Conservation (phyloP, 495 filamentous ascomycete genomes). For the Elaphomyces granulatus region DNA sequence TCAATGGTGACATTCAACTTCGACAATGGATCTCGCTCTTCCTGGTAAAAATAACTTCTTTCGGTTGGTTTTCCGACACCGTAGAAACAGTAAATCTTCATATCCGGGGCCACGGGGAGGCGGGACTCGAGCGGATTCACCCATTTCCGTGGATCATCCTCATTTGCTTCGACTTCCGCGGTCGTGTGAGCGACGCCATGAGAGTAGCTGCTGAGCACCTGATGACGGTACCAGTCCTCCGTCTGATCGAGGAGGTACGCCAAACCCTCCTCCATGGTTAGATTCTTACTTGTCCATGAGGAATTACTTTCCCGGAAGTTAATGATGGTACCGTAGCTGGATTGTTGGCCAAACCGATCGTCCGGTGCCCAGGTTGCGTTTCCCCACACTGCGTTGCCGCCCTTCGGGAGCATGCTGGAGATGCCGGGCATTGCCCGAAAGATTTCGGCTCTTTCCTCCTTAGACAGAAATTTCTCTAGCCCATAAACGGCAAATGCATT, state of each 20-base stretch:
- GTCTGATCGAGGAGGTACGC: slow-evolving; percentile 60
- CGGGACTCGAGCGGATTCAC: slow-evolving; percentile 88
- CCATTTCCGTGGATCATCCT: slow-evolving; percentile 72
- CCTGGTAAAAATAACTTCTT: slow-evolving; percentile 77
- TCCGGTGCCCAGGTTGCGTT: slow-evolving; percentile 83
- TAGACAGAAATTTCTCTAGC: slow-evolving; percentile 85
- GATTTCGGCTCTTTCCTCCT: slow-evolving; percentile 79
- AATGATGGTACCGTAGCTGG: slow-evolving; percentile 67
- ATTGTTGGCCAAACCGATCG: slow-evolving; percentile 54
- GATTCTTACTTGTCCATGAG: slow-evolving; percentile 49
- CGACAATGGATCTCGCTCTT: slow-evolving; percentile 47
- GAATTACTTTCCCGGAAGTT: slow-evolving; percentile 66
- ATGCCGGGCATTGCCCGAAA: slow-evolving; percentile 96
- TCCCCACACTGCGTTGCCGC: slow-evolving; percentile 88
- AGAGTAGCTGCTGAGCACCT: slow-evolving; percentile 61
- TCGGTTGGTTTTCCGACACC: slow-evolving; percentile 86
- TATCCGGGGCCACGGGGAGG: slow-evolving; percentile 70
- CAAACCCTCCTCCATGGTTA: slow-evolving; percentile 66
- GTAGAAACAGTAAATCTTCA: slow-evolving; percentile 98
- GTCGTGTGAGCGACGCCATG: slow-evolving; percentile 73
- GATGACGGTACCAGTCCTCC: slow-evolving; percentile 73
- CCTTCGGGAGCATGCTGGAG: slow-evolving; percentile 93
- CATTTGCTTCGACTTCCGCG: slow-evolving; percentile 75
- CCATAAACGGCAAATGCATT: slow-evolving; percentile 98
- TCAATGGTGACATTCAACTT: slow-evolving; percentile 84